phyloP scores from a whole-genome alignment of 495 filamentous ascomycete genomes.

The Monascus purpureus region DNA sequence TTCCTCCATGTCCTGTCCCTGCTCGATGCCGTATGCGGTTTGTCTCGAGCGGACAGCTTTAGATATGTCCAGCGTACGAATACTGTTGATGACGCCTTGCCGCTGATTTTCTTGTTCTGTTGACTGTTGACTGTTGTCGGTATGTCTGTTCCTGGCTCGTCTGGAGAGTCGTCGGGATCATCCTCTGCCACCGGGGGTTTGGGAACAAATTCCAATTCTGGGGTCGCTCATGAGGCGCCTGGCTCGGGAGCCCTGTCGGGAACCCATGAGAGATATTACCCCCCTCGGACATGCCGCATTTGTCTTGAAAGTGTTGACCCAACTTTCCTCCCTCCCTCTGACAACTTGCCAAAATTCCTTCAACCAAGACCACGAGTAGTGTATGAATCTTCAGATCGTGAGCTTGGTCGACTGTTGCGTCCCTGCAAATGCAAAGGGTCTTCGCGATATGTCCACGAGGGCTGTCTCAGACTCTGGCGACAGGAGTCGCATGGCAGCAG shows the following conservation, averaged over 20 bases:
- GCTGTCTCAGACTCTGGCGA: slow-evolving; percentile 82
- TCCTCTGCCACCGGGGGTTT: too few species aligned
- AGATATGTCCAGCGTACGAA: too few species aligned
- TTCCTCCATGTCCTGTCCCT: slow-evolving; percentile 2
- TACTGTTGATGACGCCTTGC: too few species aligned
- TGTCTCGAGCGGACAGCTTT: too few species aligned
- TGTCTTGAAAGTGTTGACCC: slow-evolving; percentile 77
- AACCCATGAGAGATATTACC: slow-evolving; percentile 35
- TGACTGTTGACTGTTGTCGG: too few species aligned
- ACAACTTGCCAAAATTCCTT: slow-evolving; percentile 48
- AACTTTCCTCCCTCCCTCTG: slow-evolving; percentile 51
- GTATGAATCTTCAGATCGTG: slow-evolving; percentile 62
- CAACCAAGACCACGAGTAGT: slow-evolving; percentile 46
- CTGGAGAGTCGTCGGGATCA: neutral
- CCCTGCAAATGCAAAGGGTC: slow-evolving; percentile 90
- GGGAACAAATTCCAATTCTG: too few species aligned
- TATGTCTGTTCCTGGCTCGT: neutral
- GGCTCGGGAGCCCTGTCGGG: neutral
- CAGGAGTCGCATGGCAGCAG: slow-evolving; percentile 45
- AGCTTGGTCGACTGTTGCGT: slow-evolving; percentile 67
- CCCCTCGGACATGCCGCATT: slow-evolving; percentile 73
- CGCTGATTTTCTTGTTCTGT: too few species aligned
- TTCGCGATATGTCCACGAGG: slow-evolving; percentile 87
- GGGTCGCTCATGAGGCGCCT: neutral
- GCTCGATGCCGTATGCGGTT: neutral